A percentile compares a stretch with the other conserved stretches of the same genome.
Evolutionary conservation across 2,329 filamentous ascomycete genomes (phyloP).

Genomic region (Trichophaea hybrida): DNA sequence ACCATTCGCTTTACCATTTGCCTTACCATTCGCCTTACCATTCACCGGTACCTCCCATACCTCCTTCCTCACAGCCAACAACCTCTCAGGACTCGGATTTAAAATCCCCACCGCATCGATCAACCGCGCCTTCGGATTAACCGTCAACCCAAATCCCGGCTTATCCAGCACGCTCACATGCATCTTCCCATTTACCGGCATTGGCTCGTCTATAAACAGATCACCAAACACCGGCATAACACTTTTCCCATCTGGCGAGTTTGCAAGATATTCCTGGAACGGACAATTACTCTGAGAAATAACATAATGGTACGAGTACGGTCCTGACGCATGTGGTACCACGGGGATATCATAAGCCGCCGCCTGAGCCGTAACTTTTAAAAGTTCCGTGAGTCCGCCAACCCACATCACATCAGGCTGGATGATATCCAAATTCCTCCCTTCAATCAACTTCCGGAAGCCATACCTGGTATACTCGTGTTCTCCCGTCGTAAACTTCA

Average conservation of each 20-base stretch:
- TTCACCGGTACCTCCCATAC: conserved; percentile 30
- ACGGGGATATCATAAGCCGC: conserved; percentile 89
- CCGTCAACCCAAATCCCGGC: conserved; percentile 76
- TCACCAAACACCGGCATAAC: conserved; percentile 87
- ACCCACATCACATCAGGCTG: conserved; percentile 98
- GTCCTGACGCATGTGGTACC: conserved; percentile 84
- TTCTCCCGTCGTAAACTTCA: conserved; percentile 92
- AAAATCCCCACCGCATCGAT: conserved; percentile 62
- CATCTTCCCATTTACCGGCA: conserved; percentile 68
- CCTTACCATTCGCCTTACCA: conserved; percentile 7
- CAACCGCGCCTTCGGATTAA: conserved; percentile 68
- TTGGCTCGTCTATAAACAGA: conserved; percentile 78
- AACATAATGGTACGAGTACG: conserved; percentile 93
- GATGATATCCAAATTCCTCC: conserved; percentile 81
- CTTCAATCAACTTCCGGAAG: conserved; percentile 86
- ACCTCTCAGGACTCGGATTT: conserved; percentile 45
- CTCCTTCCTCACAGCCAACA: conserved; percentile 30
- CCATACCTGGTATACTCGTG: conserved; percentile 91
- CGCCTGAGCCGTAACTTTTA: conserved; percentile 78
- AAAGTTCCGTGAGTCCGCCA: conserved; percentile 77
- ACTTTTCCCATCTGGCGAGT: conserved; percentile 78
- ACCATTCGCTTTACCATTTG: conserved; percentile 24
- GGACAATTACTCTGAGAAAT: conserved; percentile 84
- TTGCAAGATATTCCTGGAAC: conserved; percentile 92
- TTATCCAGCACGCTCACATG: conserved; percentile 68